Evolutionary conservation across 345 rosid species (phyloP).

Genomic region (Sisymbrium altissimum): DNA sequence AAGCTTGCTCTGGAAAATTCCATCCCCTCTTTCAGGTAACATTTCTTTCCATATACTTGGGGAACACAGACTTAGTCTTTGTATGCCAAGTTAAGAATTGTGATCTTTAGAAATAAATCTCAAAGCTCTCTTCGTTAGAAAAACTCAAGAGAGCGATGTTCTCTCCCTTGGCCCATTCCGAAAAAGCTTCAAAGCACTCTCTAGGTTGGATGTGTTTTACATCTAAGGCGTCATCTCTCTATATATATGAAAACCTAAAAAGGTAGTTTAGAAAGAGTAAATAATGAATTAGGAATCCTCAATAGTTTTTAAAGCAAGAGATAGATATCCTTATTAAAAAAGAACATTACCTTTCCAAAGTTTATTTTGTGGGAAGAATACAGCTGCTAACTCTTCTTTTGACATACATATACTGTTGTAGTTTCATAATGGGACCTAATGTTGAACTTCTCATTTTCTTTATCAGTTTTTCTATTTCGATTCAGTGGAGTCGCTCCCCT

Average conservation of each 20-base stretch:
- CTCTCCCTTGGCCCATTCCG: background rate
- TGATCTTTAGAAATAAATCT: background rate
- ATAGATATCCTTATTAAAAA: too few relatives aligned
- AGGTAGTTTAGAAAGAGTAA: background rate
- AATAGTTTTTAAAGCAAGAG: background rate
- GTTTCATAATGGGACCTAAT: slow-evolving; percentile 10
- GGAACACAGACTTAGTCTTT: background rate
- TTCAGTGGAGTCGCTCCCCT: slow-evolving; percentile 89
- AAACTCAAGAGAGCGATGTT: background rate
- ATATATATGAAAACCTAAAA: background rate
- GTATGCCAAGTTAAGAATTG: background rate
- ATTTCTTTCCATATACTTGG: background rate
- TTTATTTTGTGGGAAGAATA: background rate
- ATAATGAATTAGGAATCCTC: background rate
- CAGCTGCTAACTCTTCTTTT: background rate
- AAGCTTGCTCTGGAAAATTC: slow-evolving; percentile 98
- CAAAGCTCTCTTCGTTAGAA: background rate
- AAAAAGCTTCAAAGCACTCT: background rate
- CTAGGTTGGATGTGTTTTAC: background rate
- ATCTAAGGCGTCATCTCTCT: background rate
- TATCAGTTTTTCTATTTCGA: slow-evolving; percentile 96
- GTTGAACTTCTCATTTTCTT: slow-evolving; percentile 22
- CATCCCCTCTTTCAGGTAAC: slow-evolving; percentile 93
- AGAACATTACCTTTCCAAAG: background rate
- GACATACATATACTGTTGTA: background rate